phyloP scores from a whole-genome alignment of 106 monocot genomes.

The Narthecium ossifragum region DNA sequence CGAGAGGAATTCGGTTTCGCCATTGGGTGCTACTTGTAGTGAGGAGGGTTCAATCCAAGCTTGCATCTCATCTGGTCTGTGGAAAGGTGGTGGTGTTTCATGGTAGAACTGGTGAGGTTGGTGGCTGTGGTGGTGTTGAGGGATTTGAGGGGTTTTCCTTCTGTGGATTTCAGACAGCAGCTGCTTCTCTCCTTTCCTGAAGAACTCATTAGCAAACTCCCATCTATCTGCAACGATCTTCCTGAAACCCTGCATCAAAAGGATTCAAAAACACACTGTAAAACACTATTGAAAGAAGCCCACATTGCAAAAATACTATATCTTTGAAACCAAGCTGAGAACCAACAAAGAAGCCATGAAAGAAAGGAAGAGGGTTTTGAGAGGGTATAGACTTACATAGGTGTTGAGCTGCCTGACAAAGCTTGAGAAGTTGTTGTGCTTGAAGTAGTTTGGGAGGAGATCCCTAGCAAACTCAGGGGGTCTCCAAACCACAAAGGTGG shows the following conservation, averaged over 20 bases:
- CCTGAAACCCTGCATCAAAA: conserved; percentile 66
- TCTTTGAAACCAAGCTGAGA: not conserved
- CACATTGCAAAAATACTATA: too few species aligned
- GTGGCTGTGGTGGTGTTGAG: not conserved
- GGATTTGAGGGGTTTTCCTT: conserved; percentile 36
- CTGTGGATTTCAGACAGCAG: conserved; percentile 72
- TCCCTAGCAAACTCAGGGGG: conserved; percentile 84
- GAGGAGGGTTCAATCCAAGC: conserved; percentile 14
- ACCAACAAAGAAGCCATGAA: not conserved
- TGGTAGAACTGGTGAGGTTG: conserved; percentile 3
- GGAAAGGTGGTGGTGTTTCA: not conserved
- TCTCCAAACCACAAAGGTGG: conserved; percentile 84
- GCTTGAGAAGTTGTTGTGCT: conserved; percentile 98
- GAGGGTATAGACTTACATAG: conserved; percentile 36
- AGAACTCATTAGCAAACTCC: conserved; percentile 95
- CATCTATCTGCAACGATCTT: conserved; percentile 88
- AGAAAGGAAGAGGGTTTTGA: not conserved
- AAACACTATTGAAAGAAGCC: not conserved
- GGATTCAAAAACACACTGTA: not conserved
- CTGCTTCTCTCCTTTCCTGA: conserved; percentile 75
- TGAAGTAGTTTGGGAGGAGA: conserved; percentile 90
- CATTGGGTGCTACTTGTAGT: not conserved
- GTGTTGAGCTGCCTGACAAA: conserved; percentile 97
- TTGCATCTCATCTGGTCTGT: conserved; percentile 4
- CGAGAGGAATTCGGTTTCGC: conserved; percentile 22